Evolutionary conservation across 306 rosid genomes (phyloP).

Genomic region (Datisca glomerata): DNA sequence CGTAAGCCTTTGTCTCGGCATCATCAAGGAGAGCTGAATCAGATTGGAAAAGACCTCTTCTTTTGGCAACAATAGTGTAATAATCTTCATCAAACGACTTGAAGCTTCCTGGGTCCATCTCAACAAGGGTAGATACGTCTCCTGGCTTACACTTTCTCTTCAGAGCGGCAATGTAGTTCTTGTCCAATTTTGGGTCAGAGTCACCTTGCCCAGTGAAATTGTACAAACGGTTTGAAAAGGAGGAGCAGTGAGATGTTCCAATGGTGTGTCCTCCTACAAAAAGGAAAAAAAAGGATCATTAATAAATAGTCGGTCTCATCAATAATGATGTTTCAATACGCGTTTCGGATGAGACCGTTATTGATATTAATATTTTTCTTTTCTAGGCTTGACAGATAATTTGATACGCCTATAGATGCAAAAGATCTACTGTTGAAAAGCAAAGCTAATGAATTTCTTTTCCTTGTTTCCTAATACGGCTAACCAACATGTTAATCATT

Average conservation of each 20-base stretch:
- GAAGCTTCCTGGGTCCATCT: constrained; percentile 42
- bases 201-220: constrained; percentile 27
- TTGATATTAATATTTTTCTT: too few species aligned
- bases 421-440: too few species aligned
- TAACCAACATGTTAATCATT: too few species aligned
- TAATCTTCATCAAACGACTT: constrained; percentile 22
- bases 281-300: too few species aligned
- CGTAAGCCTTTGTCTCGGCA: constrained; percentile 16
- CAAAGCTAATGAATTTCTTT: too few species aligned
- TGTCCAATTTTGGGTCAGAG: constrained; percentile 29
- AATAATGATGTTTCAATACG: too few species aligned
- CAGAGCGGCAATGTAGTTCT: constrained; percentile 9
- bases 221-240: constrained; percentile 22
- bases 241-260: too few species aligned
- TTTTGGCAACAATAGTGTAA: constrained; percentile 19
- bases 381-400: too few species aligned
- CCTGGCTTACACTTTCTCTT: constrained; percentile 17
- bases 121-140: constrained; percentile 13
- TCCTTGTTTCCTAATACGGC: too few species aligned
- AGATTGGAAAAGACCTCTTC: constrained; percentile 32
- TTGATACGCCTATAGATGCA: too few species aligned
- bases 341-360: too few species aligned
- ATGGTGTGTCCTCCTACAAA: constrained; percentile 26
- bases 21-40: constrained; percentile 31
- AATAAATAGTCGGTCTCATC: too few species aligned